A percentile compares a stretch with the other conserved stretches of the same genome.
These are phyloP conservation scores for Cladophialophora chaetospira DNA, from an alignment of 2,329 filamentous ascomycete species.

Conservation along the genomic window DNA sequence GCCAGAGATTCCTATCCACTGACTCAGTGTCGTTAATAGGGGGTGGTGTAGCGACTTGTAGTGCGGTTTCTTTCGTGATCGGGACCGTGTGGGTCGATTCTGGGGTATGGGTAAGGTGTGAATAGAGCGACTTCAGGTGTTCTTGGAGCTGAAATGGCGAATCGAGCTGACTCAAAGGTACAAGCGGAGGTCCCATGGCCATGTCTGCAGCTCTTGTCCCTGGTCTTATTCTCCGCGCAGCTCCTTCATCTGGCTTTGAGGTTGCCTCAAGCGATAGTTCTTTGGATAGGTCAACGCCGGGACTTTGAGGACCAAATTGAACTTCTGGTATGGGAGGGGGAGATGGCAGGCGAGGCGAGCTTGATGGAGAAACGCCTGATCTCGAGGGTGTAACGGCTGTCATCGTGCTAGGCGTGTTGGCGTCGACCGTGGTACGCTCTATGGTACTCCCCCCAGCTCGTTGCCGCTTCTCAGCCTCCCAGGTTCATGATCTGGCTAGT, in stretches of 20 bases:
- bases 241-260: constrained; percentile 68
- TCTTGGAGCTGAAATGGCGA: constrained; percentile 97
- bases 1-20: constrained; percentile 86
- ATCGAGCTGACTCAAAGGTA: constrained; percentile 86
- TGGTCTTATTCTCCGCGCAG: constrained; percentile 82
- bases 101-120: constrained; percentile 70
- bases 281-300: constrained; percentile 64
- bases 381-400: constrained; percentile 38
- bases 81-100: constrained; percentile 61
- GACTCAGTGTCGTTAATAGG: constrained; percentile 44
- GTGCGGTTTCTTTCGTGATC: constrained; percentile 74
- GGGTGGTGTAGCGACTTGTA: constrained; percentile 76
- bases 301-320: constrained; percentile 80
- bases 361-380: constrained; percentile 57
- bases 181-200: constrained; percentile 84
- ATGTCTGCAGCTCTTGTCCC: constrained; percentile 92
- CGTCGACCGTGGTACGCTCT: background rate
- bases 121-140: constrained; percentile 89
- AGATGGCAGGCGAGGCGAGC: constrained; percentile 88
- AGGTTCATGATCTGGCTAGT: too few relatives aligned
- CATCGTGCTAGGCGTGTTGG: constrained; percentile 8
- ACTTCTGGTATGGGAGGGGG: constrained; percentile 94
- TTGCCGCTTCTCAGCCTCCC: background rate
- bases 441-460: background rate
- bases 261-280: constrained; percentile 55